Percentiles rank a stretch among this genome's conserved stretches.
Evolutionary conservation across 2,329 filamentous ascomycete species (phyloP).

Genomic region (Sporothrix mexicana): DNA sequence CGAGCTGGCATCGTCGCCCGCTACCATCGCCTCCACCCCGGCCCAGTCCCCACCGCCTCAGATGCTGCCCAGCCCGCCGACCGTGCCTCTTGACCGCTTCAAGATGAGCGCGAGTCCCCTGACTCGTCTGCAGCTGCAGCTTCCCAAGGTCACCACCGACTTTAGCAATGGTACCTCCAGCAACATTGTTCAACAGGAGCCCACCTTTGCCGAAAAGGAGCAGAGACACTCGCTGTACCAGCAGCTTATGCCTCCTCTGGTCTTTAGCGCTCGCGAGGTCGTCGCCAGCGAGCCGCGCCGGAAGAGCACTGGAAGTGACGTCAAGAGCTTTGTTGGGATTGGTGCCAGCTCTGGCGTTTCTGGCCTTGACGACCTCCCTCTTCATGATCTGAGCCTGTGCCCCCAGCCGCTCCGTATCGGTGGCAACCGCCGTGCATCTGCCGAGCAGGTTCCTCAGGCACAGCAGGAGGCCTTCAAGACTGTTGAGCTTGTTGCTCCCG

Average conservation of each 20-base stretch:
- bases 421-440: not conserved
- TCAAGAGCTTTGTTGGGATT: not conserved
- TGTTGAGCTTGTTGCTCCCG: not conserved
- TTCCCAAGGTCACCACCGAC: constrained; percentile 4
- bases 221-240: constrained; percentile 23
- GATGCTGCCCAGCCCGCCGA: not conserved
- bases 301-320: constrained; percentile 13
- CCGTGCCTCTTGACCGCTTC: constrained; percentile 3
- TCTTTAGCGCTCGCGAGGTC: not conserved
- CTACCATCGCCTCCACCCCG: not conserved
- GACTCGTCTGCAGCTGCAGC: constrained; percentile 16
- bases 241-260: constrained; percentile 22
- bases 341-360: not conserved
- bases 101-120: constrained; percentile 14
- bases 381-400: constrained; percentile 1
- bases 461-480: not conserved
- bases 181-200: not conserved
- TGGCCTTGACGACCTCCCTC: not conserved
- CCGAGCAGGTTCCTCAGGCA: not conserved
- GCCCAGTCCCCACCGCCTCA: not conserved
- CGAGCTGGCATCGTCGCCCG: not conserved
- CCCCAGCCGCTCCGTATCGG: constrained; percentile 26
- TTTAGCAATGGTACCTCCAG: not conserved
- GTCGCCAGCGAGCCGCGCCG: constrained; percentile 18
- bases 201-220: not conserved